phyloP scores from a whole-genome alignment of 371 early-diverging fungal species.

The Mortierella sp. region DNA sequence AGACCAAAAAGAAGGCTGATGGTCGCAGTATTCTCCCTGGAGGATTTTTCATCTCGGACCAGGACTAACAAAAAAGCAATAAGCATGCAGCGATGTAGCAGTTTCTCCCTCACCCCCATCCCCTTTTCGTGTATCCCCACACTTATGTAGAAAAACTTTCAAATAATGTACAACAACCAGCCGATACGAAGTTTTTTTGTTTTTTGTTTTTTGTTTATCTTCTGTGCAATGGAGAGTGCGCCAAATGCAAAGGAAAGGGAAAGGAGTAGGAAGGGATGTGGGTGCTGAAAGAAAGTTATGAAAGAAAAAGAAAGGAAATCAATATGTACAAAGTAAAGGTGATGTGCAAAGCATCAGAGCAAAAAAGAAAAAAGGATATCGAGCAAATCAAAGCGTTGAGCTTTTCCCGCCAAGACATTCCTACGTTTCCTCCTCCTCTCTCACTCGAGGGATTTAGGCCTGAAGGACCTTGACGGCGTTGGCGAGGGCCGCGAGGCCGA shows the following conservation, averaged over 20 bases:
- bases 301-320: not conserved
- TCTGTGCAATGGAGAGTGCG: not conserved
- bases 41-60: not conserved
- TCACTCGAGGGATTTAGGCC: too few species aligned
- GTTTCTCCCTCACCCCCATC: not conserved
- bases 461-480: constrained; percentile 44
- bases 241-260: not conserved
- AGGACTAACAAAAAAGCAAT: not conserved
- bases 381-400: too few species aligned
- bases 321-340: not conserved
- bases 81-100: not conserved
- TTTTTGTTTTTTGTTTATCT: too few species aligned
- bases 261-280: too few species aligned
- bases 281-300: not conserved
- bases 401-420: too few species aligned
- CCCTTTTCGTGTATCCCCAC: too few species aligned
- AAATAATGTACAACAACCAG: not conserved
- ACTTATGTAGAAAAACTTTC: not conserved
- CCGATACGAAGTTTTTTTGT: not conserved
- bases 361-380: not conserved
- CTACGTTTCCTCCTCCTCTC: too few species aligned
- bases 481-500: constrained; percentile 33
- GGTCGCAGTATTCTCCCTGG: not conserved
- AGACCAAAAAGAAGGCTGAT: not conserved
- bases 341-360: not conserved